phyloP scores from a whole-genome alignment of 208 protist genomes.

The Lotmaria passim region DNA sequence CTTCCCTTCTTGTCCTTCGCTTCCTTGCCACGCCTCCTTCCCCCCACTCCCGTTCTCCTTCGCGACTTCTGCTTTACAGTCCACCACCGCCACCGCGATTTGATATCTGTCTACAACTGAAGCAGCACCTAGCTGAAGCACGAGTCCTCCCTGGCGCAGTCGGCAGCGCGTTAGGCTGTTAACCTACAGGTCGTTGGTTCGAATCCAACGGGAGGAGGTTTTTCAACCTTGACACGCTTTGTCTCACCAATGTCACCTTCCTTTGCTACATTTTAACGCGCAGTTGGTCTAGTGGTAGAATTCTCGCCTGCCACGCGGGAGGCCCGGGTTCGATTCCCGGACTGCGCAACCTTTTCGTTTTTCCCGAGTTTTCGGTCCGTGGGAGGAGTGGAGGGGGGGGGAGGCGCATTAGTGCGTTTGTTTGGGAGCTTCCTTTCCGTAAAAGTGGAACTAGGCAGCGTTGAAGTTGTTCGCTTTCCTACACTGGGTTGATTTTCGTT shows the following conservation, averaged over 20 bases:
- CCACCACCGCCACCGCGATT: too few relatives aligned
- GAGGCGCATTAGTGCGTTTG: background rate
- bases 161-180: constrained; percentile 96
- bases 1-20: too few relatives aligned
- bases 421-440: too few relatives aligned
- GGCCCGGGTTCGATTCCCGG: constrained; percentile 89
- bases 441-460: too few relatives aligned
- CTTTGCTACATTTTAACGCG: too few relatives aligned
- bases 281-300: constrained; percentile 92
- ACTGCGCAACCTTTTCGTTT: constrained; percentile 80
- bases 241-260: too few relatives aligned
- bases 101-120: background rate
- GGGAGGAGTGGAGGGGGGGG: too few relatives aligned
- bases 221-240: constrained; percentile 26
- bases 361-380: background rate
- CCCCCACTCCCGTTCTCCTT: too few relatives aligned
- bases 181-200: constrained; percentile 96
- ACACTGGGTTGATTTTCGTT: too few relatives aligned
- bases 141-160: constrained; percentile 93
- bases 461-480: too few relatives aligned
- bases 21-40: too few relatives aligned
- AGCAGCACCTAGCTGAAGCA: background rate
- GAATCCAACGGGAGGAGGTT: constrained; percentile 95
- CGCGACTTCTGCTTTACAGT: too few relatives aligned
- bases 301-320: constrained; percentile 88